These are phyloP conservation scores for Mycena vitilis DNA, from an alignment of 768 basidiomycete species.

Conservation along the genomic window DNA sequence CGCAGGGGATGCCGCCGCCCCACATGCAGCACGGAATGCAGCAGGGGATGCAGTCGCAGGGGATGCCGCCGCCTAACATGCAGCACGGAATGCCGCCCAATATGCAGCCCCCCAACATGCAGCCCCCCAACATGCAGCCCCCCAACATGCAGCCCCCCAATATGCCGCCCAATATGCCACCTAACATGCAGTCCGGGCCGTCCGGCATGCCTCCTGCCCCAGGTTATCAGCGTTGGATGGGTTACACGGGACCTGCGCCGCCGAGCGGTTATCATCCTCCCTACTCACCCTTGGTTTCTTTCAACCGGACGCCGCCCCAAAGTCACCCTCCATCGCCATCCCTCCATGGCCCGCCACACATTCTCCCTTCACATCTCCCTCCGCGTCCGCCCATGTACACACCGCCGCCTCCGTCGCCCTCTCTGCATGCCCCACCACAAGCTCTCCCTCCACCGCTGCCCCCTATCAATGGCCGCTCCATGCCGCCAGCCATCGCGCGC, in stretches of 20 bases:
- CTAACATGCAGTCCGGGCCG: no score
- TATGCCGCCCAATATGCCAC: no score
- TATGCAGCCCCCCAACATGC: not conserved
- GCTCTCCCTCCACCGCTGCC: constrained; percentile 1
- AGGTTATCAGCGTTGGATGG: constrained; percentile 33
- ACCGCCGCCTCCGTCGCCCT: constrained; percentile 1
- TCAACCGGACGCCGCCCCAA: constrained; percentile 21
- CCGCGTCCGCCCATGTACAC: not conserved
- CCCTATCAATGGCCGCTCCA: not conserved
- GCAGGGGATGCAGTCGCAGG: not conserved
- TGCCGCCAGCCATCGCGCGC: constrained; percentile 1
- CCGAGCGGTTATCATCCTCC: constrained; percentile 26
- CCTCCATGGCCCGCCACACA: not conserved
- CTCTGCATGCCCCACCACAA: constrained; percentile 1
- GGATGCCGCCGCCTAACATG: not conserved
- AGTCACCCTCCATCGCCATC: constrained; percentile 10
- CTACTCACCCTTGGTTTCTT: constrained; percentile 30
- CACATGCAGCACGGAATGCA: not conserved
- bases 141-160: no score
- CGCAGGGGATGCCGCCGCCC: not conserved
- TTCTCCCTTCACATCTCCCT: not conserved
- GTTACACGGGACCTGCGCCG: constrained; percentile 13
- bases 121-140: no score
- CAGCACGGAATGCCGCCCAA: not conserved
- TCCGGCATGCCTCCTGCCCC: not conserved